These are phyloP conservation scores for Brasilioporus rufonigricans DNA, from an alignment of 768 basidiomycete genomes.

Conservation along the genomic window DNA sequence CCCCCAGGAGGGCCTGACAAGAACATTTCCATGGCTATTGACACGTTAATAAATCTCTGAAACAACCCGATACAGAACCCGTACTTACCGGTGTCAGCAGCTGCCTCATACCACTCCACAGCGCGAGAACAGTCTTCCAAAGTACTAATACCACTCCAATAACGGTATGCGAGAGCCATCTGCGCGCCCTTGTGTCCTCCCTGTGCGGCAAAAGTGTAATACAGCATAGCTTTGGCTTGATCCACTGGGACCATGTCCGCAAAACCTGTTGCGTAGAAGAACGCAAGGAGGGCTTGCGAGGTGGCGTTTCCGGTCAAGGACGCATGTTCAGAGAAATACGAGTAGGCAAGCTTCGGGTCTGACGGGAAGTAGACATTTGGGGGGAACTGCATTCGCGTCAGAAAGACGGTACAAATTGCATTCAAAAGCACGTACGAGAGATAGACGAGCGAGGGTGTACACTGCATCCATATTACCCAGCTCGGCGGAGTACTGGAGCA, in stretches of 20 bases:
- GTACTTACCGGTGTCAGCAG: constrained; percentile 75
- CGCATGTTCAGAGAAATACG: constrained; percentile 64
- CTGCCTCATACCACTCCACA: constrained; percentile 84
- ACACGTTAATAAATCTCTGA: not conserved
- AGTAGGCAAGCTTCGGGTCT: constrained; percentile 61
- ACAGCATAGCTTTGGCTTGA: constrained; percentile 81
- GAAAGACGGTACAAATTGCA: not conserved
- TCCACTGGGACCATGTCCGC: constrained; percentile 58
- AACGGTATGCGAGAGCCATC: constrained; percentile 90
- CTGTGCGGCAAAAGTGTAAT: constrained; percentile 93
- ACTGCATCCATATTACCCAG: constrained; percentile 74
- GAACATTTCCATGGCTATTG: constrained; percentile 74
- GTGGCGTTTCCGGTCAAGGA: constrained; percentile 75
- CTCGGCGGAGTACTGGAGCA: constrained; percentile 78
- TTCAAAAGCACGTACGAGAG: constrained; percentile 49
- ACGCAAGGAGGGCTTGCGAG: constrained; percentile 82
- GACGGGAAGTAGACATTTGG: constrained; percentile 63
- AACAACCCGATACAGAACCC: constrained; percentile 22
- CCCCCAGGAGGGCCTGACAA: constrained; percentile 90
- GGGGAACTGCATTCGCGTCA: constrained; percentile 51
- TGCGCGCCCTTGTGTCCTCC: constrained; percentile 84
- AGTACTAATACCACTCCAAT: constrained; percentile 95
- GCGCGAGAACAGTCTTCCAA: constrained; percentile 83
- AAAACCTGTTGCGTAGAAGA: constrained; percentile 89
- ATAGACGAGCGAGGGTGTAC: constrained; percentile 63